phyloP scores from a whole-genome alignment of 148 eudicot genomes.

The Chenopodium berlandieri region DNA sequence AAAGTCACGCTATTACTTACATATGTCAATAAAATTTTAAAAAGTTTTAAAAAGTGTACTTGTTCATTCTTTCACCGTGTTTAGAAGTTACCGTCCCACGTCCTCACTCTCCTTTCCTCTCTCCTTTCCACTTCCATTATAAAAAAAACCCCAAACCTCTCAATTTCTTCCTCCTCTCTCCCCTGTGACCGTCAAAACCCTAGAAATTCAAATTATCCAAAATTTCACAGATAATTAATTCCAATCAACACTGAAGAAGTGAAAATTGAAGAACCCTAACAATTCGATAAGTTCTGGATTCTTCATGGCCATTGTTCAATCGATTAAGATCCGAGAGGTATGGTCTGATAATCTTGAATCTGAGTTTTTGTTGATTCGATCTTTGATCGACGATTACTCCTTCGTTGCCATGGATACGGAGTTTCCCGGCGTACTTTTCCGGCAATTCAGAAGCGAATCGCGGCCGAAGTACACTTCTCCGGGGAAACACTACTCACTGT shows the following conservation, averaged over 20 bases:
- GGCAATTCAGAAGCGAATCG: neutral
- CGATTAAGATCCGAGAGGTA: conserved; percentile 38
- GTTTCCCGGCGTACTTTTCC: conserved; percentile 41
- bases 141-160: too few relatives aligned
- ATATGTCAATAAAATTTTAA: neutral
- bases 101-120: neutral
- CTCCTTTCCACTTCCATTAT: too few relatives aligned
- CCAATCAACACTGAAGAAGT: too few relatives aligned
- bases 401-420: conserved; percentile 66
- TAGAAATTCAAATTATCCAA: too few relatives aligned
- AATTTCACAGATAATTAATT: too few relatives aligned
- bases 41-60: neutral
- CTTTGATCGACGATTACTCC: conserved; percentile 33
- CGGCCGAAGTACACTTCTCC: neutral
- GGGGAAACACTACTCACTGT: conserved; percentile 28
- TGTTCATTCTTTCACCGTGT: too few relatives aligned
- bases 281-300: conserved; percentile 4
- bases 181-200: too few relatives aligned
- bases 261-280: neutral
- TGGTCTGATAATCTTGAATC: conserved; percentile 43
- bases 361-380: conserved; percentile 40
- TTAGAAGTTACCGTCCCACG: neutral
- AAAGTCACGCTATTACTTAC: neutral
- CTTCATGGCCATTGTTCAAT: neutral
- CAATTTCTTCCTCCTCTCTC: too few relatives aligned